Evolutionary conservation across 2,329 filamentous ascomycete genomes (phyloP).

Genomic region (Coniella vitis): DNA sequence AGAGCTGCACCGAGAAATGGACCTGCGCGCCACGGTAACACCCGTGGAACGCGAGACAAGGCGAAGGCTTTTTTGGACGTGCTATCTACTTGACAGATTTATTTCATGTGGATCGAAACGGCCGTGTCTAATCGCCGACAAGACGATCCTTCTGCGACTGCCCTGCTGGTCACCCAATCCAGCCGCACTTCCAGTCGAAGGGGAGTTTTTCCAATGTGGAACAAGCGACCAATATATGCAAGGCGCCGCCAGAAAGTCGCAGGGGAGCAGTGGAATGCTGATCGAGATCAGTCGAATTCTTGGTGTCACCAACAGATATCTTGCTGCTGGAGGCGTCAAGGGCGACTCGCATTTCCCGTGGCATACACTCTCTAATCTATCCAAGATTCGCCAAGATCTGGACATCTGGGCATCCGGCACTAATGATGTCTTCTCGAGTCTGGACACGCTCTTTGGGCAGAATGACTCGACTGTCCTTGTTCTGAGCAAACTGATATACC

Average conservation of each 20-base stretch:
- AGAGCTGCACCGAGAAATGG: slow-evolving; percentile 71
- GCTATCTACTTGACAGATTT: slow-evolving; percentile 82
- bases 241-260: slow-evolving; percentile 60
- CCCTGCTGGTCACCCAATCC: slow-evolving; percentile 66
- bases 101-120: slow-evolving; percentile 73
- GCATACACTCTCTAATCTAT: slow-evolving; percentile 79
- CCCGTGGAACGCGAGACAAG: slow-evolving; percentile 68
- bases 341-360: slow-evolving; percentile 87
- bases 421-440: slow-evolving; percentile 69
- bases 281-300: slow-evolving; percentile 80
- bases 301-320: slow-evolving; percentile 75
- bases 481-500: slow-evolving; percentile 79
- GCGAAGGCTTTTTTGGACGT: slow-evolving; percentile 80
- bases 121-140: slow-evolving; percentile 72
- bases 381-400: slow-evolving; percentile 77
- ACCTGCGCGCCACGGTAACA: slow-evolving; percentile 53
- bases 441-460: slow-evolving; percentile 70
- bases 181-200: slow-evolving; percentile 58
- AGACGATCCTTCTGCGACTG: slow-evolving; percentile 66
- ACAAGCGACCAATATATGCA: slow-evolving; percentile 71
- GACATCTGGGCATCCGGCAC: slow-evolving; percentile 81
- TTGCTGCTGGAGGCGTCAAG: slow-evolving; percentile 79
- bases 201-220: slow-evolving; percentile 72
- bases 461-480: slow-evolving; percentile 72
- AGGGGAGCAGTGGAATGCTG: slow-evolving; percentile 72